Conservation (phyloP, 2,329 filamentous ascomycete genomes). For the Capronia coronata region DNA sequence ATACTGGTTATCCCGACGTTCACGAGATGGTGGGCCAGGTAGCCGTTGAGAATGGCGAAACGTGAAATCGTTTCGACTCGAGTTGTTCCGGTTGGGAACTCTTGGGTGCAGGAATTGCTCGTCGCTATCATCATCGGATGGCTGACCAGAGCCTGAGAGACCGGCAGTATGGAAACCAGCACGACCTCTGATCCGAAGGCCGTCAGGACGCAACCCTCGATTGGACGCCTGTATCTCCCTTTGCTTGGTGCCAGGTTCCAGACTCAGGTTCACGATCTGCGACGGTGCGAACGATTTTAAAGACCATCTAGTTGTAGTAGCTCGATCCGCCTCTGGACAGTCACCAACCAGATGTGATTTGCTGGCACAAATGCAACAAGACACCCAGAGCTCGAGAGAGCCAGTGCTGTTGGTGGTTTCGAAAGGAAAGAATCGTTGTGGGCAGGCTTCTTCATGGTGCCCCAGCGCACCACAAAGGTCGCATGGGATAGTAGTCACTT, state of each 20-base stretch:
- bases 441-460: conserved; percentile 57
- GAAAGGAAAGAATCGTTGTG: conserved; percentile 45
- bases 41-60: conserved; percentile 10
- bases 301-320: conserved; percentile 36
- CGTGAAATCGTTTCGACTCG: conserved; percentile 8
- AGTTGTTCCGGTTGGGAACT: conserved; percentile 9
- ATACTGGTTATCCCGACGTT: background rate
- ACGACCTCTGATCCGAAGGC: conserved; percentile 36
- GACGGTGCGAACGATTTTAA: conserved; percentile 35
- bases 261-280: conserved; percentile 38
- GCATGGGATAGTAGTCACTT: conserved; percentile 53
- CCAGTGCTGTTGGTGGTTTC: conserved; percentile 22
- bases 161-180: conserved; percentile 32
- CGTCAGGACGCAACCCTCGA: conserved; percentile 25
- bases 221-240: conserved; percentile 25
- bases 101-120: conserved; percentile 30
- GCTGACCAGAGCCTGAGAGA: background rate
- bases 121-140: conserved; percentile 31
- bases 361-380: conserved; percentile 41
- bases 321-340: conserved; percentile 35
- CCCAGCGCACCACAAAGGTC: conserved; percentile 51
- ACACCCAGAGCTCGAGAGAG: conserved; percentile 38
- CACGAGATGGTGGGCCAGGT: conserved; percentile 1
- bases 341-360: conserved; percentile 41
- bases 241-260: conserved; percentile 22